These are phyloP conservation scores for Hordeum vulgare DNA, from an alignment of 176 grass and related monocot species.

Conservation along the genomic window MorexV3_pseudomolecules_assembly NC_058522.1:508029637-508030136, in stretches of 20 bases:
- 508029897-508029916: conserved; percentile 58
- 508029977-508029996: conserved; percentile 29
- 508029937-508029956: conserved; percentile 58
- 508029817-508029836: conserved; percentile 30
- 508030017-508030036: conserved; percentile 23
- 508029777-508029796: conserved; percentile 50
- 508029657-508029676: conserved; percentile 37
- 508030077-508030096: conserved; percentile 35
- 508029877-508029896: conserved; percentile 42
- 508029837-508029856: conserved; percentile 28
- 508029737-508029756: conserved; percentile 35
- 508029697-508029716: conserved; percentile 32
- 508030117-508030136: conserved; percentile 29
- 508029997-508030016: conserved; percentile 38
- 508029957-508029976: conserved; percentile 40
- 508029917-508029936: background rate
- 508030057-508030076: conserved; percentile 40
- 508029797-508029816: conserved; percentile 34
- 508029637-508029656: conserved; percentile 41
- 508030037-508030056: conserved; percentile 55
- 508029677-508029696: conserved; percentile 38
- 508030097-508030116: conserved; percentile 37
- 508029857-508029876: conserved; percentile 1
- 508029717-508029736: conserved; percentile 50
- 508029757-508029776: conserved; percentile 59